A percentile compares a stretch with the other conserved stretches of the same genome.
These are phyloP conservation scores for Rhizomucor pusillus DNA, from an alignment of 371 early-diverging fungal genomes.

Conservation along the genomic window DNA sequence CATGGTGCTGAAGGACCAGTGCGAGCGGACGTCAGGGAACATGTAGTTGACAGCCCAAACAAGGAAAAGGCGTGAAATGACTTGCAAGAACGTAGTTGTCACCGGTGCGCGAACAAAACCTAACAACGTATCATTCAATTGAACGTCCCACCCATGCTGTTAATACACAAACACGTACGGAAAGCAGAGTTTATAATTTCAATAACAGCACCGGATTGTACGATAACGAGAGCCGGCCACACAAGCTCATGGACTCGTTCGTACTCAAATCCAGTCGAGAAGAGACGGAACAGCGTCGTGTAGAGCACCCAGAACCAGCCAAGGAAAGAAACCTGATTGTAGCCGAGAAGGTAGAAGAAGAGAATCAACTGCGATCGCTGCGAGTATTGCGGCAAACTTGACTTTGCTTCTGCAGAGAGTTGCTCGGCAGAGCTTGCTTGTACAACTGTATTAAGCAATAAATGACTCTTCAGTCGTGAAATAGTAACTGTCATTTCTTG, in stretches of 20 bases:
- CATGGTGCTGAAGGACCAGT: slow-evolving; percentile 78
- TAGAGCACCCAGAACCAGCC: slow-evolving; percentile 78
- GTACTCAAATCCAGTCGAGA: slow-evolving; percentile 48
- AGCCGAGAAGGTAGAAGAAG: slow-evolving; percentile 67
- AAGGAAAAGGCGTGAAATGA: slow-evolving; percentile 81
- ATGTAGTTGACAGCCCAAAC: slow-evolving; percentile 78
- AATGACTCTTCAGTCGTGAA: too few species aligned
- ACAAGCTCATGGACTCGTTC: slow-evolving; percentile 55
- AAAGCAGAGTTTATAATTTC: slow-evolving; percentile 49
- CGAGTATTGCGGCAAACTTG: too few species aligned
- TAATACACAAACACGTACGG: slow-evolving; percentile 12
- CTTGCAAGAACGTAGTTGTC: slow-evolving; percentile 80
- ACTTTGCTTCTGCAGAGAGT: too few species aligned
- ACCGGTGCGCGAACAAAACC: slow-evolving; percentile 83
- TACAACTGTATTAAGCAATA: too few species aligned
- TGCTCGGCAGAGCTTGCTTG: too few species aligned
- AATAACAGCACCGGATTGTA: slow-evolving; percentile 78
- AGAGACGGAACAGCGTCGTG: slow-evolving; percentile 47
- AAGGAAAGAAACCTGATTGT: slow-evolving; percentile 72
- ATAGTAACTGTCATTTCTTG: too few species aligned
- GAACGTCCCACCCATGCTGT: too few species aligned
- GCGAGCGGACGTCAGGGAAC: slow-evolving; percentile 64
- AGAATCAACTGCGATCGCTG: too few species aligned
- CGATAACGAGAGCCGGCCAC: slow-evolving; percentile 54
- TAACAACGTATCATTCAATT: too few species aligned